phyloP scores from a whole-genome alignment of 2,329 filamentous ascomycete species.

The Diatrype stigma region DNA sequence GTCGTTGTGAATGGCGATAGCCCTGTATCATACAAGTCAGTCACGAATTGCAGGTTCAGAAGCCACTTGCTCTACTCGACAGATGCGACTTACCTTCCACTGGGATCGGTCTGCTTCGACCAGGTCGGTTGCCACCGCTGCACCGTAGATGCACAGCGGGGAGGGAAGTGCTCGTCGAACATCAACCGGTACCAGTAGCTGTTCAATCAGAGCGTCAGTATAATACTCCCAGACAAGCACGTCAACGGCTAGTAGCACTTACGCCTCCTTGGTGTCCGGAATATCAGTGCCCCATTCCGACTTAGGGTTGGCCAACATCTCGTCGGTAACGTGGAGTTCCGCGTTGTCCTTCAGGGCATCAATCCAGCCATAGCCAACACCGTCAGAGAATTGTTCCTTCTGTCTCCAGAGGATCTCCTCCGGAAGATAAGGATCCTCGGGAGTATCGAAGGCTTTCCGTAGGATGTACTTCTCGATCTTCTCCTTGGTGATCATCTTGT shows the following conservation, averaged over 20 bases:
- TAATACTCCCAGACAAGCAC: neutral
- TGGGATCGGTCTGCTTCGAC: conserved; percentile 94
- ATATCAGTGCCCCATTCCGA: conserved; percentile 90
- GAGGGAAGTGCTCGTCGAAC: conserved; percentile 99
- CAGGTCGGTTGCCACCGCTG: conserved; percentile 97
- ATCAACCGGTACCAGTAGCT: conserved; percentile 96
- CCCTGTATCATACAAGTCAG: conserved; percentile 41
- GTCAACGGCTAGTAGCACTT: conserved; percentile 32
- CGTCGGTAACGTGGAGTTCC: conserved; percentile 83
- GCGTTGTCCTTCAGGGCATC: conserved; percentile 94
- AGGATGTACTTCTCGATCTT: conserved; percentile 97
- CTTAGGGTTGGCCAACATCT: conserved; percentile 98
- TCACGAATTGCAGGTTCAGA: neutral
- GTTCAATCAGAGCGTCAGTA: conserved; percentile 20
- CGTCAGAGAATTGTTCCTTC: conserved; percentile 99
- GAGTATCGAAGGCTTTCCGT: conserved; percentile 94
- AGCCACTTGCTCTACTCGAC: too few species aligned
- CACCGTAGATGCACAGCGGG: conserved; percentile 85
- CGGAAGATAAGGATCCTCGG: conserved; percentile 90
- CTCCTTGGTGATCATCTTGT: conserved; percentile 92
- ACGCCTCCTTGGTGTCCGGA: conserved; percentile 95
- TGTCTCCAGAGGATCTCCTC: conserved; percentile 95
- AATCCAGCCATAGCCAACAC: conserved; percentile 98
- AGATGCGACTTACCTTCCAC: conserved; percentile 64
- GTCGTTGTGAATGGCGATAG: conserved; percentile 69